Evolutionary conservation across 73 alveolate species (phyloP).

Genomic region (Stentor roeselii): DNA sequence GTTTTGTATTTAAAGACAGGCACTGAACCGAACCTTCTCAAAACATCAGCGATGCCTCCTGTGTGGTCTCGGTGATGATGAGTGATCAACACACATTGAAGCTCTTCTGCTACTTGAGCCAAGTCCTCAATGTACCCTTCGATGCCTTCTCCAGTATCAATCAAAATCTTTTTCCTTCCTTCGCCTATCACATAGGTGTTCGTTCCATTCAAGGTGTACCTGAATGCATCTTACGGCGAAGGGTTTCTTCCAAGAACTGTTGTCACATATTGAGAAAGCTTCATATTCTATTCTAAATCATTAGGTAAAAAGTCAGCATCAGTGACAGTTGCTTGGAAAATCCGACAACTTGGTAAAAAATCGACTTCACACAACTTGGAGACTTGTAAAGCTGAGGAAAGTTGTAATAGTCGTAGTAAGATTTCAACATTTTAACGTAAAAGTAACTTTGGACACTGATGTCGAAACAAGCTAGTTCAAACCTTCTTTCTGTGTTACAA

Average conservation of each 20-base stretch:
- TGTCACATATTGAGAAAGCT: background rate
- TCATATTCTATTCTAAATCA: too few species aligned
- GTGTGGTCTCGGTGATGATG: conserved; percentile 66
- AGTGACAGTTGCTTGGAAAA: too few species aligned
- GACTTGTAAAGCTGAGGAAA: background rate
- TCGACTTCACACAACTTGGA: background rate
- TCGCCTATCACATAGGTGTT: conserved; percentile 59
- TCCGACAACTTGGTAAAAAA: too few species aligned
- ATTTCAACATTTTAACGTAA: background rate
- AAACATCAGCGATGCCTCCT: conserved; percentile 42
- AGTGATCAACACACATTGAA: conserved; percentile 45
- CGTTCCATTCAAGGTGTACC: conserved; percentile 53
- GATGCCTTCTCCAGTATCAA: conserved; percentile 67
- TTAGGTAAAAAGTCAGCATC: too few species aligned
- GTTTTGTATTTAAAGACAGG: conserved; percentile 18
- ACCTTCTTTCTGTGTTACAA: background rate
- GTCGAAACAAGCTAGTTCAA: background rate
- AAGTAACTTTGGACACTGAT: background rate
- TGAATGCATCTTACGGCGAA: conserved; percentile 37
- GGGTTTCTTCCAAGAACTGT: conserved; percentile 45
- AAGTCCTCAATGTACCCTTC: conserved; percentile 35
- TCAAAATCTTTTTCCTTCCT: conserved; percentile 42
- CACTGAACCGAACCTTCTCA: background rate
- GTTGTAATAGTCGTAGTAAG: background rate
- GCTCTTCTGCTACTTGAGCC: conserved; percentile 33